Evolutionary conservation across 345 rosid species (phyloP).

Genomic region (Populus nigra): DNA sequence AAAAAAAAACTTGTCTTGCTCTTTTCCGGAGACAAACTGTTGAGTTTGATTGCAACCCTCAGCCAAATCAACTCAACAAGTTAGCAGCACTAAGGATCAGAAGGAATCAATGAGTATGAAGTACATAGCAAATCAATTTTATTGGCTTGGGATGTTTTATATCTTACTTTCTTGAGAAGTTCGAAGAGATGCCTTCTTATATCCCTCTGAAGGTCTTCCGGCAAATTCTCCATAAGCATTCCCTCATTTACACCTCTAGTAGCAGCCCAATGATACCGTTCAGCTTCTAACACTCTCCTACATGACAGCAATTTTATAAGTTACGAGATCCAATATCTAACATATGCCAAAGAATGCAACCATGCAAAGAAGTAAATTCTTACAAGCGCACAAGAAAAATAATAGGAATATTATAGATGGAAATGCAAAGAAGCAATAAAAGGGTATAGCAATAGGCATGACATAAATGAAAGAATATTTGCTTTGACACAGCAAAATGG

Average conservation of each 20-base stretch:
- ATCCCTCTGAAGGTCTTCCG: conserved; percentile 89
- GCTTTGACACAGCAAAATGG: too few relatives aligned
- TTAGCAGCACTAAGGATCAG: background rate
- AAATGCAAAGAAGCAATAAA: background rate
- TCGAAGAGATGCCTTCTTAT: conserved; percentile 81
- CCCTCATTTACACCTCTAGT: conserved; percentile 88
- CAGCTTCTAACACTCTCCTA: conserved; percentile 82
- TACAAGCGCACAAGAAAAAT: background rate
- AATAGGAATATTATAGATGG: background rate
- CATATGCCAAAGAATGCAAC: background rate
- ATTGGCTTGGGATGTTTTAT: background rate
- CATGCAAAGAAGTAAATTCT: background rate
- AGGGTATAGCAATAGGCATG: background rate
- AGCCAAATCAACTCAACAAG: background rate
- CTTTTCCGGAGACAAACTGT: background rate
- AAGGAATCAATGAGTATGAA: background rate
- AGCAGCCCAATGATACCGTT: conserved; percentile 81
- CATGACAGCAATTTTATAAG: conserved; percentile 5
- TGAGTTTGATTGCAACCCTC: background rate
- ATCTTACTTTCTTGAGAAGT: conserved; percentile 66
- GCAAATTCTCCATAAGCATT: conserved; percentile 62
- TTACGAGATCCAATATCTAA: background rate
- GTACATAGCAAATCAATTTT: background rate
- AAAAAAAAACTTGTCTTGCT: background rate
- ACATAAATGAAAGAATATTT: background rate